A percentile compares a stretch with the other conserved stretches of the same genome.
phyloP scores from a whole-genome alignment of 2,329 filamentous ascomycete genomes.

The Pseudogymnoascus sp. region DNA sequence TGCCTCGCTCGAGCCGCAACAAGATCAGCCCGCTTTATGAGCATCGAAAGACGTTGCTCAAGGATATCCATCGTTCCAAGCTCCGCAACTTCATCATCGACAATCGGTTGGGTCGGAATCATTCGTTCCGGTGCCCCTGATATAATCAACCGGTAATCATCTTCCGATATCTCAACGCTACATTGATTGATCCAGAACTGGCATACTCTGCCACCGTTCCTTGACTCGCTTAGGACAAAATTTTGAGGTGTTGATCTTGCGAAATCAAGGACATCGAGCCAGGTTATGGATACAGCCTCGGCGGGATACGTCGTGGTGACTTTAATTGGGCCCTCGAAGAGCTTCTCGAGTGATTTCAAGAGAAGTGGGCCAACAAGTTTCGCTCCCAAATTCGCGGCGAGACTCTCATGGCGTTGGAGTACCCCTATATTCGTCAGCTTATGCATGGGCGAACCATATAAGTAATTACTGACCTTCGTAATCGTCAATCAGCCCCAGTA shows the following conservation, averaged over 20 bases:
- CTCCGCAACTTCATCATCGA: slow-evolving; percentile 82
- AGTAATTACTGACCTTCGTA: slow-evolving; percentile 56
- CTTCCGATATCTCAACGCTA: slow-evolving; percentile 77
- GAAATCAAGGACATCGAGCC: slow-evolving; percentile 81
- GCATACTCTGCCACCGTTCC: slow-evolving; percentile 64
- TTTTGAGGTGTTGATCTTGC: slow-evolving; percentile 73
- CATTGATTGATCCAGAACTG: slow-evolving; percentile 77
- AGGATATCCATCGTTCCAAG: slow-evolving; percentile 76
- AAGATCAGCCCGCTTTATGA: slow-evolving; percentile 74
- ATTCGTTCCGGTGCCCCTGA: slow-evolving; percentile 77
- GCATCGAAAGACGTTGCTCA: slow-evolving; percentile 66
- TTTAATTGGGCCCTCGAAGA: slow-evolving; percentile 74
- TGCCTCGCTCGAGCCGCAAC: slow-evolving; percentile 66
- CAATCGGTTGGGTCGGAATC: slow-evolving; percentile 71
- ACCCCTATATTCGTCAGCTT: slow-evolving; percentile 46
- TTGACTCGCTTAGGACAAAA: slow-evolving; percentile 63
- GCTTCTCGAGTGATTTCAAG: slow-evolving; percentile 76
- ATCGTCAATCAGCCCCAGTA: slow-evolving; percentile 65
- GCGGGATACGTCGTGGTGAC: slow-evolving; percentile 40
- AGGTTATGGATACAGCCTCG: slow-evolving; percentile 60
- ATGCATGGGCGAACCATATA: background rate
- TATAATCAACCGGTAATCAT: slow-evolving; percentile 78
- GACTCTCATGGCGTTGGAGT: slow-evolving; percentile 75
- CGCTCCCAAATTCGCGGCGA: slow-evolving; percentile 77
- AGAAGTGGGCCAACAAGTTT: slow-evolving; percentile 75